Percentiles rank a stretch among this genome's conserved stretches.
Evolutionary conservation across 129 eudicot species (phyloP).

Genomic region (Solidago caesia): DNA sequence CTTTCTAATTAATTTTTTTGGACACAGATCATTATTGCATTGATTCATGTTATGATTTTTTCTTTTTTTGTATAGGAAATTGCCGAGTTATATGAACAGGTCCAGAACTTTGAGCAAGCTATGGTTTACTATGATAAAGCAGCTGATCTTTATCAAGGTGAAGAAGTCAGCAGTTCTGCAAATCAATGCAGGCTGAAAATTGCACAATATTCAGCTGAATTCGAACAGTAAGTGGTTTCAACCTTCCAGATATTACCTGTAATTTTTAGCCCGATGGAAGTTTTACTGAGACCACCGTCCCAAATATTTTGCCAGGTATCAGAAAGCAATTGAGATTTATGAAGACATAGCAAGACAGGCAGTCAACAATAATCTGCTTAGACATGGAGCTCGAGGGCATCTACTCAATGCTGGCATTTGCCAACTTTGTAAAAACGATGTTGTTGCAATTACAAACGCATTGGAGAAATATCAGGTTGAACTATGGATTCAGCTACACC

Average conservation of each 20-base stretch:
- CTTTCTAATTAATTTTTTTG: background rate
- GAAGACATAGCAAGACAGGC: constrained; percentile 46
- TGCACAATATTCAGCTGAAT: constrained; percentile 52
- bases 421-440: constrained; percentile 54
- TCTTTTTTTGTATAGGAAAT: constrained; percentile 53
- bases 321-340: constrained; percentile 39
- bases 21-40: background rate
- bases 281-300: constrained; percentile 4
- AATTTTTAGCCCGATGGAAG: background rate
- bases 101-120: constrained; percentile 56
- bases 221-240: constrained; percentile 28
- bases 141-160: constrained; percentile 60
- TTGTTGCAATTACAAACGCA: constrained; percentile 47
- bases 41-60: background rate
- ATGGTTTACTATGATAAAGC: constrained; percentile 63
- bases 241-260: background rate
- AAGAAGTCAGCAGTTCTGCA: constrained; percentile 54
- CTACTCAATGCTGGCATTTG: constrained; percentile 54
- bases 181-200: constrained; percentile 62
- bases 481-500: background rate
- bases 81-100: constrained; percentile 67
- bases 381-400: constrained; percentile 45
- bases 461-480: constrained; percentile 51
- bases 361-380: constrained; percentile 39
- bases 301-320: constrained; percentile 27